A percentile compares a stretch with the other conserved stretches of the same genome.
Evolutionary conservation across 805 yeast genomes (phyloP).

Genomic region (Candida alai): DNA sequence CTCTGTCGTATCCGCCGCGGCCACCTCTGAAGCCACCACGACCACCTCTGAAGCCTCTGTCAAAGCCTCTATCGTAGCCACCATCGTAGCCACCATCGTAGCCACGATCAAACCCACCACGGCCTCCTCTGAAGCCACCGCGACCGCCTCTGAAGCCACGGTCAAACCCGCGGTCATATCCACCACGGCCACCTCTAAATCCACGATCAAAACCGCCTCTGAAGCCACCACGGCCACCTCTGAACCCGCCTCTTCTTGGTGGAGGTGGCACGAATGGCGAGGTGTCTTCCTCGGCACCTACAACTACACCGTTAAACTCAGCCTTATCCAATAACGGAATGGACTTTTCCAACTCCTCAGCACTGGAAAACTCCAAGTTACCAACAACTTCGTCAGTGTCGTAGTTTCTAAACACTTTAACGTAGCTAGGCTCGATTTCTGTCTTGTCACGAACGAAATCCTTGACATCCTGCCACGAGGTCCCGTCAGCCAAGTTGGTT

Average conservation of each 20-base stretch:
- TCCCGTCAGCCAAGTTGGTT: conserved; percentile 65
- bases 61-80: conserved; percentile 17
- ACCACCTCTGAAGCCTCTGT: conserved; percentile 33
- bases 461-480: conserved; percentile 86
- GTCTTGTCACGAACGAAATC: conserved; percentile 83
- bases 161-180: conserved; percentile 42
- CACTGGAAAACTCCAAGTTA: conserved; percentile 54
- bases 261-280: conserved; percentile 54
- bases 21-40: conserved; percentile 41
- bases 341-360: conserved; percentile 74
- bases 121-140: conserved; percentile 33
- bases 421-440: conserved; percentile 58
- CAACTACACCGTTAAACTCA: conserved; percentile 64
- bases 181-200: conserved; percentile 32
- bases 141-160: conserved; percentile 38
- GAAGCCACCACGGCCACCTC: conserved; percentile 31
- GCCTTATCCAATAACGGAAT: conserved; percentile 67
- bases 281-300: conserved; percentile 77
- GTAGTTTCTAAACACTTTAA: conserved; percentile 47
- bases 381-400: conserved; percentile 45
- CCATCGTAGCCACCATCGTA: conserved; percentile 28
- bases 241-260: conserved; percentile 42
- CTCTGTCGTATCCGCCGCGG: conserved; percentile 36
- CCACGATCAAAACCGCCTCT: conserved; percentile 29
- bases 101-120: conserved; percentile 32